Evolutionary conservation across 768 basidiomycete species (phyloP).

Genomic region (Gelatoporia subvermispora): DNA sequence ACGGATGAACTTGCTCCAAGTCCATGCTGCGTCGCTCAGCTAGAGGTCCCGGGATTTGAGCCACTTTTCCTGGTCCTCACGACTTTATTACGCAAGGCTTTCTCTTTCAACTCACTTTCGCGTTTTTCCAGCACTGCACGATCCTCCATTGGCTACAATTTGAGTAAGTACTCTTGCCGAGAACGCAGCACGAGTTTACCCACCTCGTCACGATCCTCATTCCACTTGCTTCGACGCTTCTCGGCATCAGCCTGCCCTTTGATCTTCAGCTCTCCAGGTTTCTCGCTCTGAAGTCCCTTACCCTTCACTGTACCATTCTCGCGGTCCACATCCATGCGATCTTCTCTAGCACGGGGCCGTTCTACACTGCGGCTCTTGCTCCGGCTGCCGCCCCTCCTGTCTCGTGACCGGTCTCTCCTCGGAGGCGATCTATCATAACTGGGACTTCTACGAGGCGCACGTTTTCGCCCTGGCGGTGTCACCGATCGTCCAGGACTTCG

Average conservation of each 20-base stretch:
- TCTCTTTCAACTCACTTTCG: conserved; percentile 80
- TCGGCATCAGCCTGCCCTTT: conserved; percentile 63
- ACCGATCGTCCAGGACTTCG: conserved; percentile 33
- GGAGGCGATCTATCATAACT: conserved; percentile 19
- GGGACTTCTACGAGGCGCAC: conserved; percentile 24
- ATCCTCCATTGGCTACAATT: conserved; percentile 11
- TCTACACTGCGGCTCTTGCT: conserved; percentile 14
- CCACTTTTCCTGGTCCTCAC: conserved; percentile 60
- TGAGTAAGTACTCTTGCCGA: not conserved
- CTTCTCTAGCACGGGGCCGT: conserved; percentile 2
- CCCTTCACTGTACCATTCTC: conserved; percentile 1
- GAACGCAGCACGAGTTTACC: not conserved
- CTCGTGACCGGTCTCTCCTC: conserved; percentile 4
- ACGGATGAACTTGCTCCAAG: conserved; percentile 1
- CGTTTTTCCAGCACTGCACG: conserved; percentile 52
- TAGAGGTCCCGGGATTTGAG: conserved; percentile 2
- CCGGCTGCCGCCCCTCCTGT: conserved; percentile 26
- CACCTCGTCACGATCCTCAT: conserved; percentile 27
- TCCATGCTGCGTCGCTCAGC: not conserved
- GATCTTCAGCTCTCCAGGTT: conserved; percentile 59
- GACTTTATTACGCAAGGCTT: conserved; percentile 79
- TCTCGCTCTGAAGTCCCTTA: conserved; percentile 19
- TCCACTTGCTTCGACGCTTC: conserved; percentile 53
- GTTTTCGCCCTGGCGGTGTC: conserved; percentile 24
- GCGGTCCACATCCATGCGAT: conserved; percentile 18